Conservation (phyloP, 768 basidiomycete genomes). For the Calocera viscosa region DNA sequence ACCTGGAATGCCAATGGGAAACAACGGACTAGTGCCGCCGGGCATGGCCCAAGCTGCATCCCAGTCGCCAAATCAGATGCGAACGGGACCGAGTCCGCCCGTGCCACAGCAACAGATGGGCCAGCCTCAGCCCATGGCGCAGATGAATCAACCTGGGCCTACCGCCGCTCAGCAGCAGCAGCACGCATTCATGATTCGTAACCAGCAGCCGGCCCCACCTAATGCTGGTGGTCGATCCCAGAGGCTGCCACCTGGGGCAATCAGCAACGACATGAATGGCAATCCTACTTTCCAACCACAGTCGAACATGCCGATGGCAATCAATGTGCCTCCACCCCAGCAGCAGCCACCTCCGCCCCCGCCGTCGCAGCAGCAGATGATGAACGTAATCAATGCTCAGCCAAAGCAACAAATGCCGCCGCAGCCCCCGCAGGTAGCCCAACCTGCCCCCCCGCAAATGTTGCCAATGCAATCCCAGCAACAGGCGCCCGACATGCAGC, state of each 20-base stretch:
- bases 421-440: not conserved
- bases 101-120: not conserved
- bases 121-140: not conserved
- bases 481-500: not conserved
- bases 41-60: not conserved
- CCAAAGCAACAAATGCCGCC: not conserved
- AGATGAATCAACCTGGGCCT: not conserved
- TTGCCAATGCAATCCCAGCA: not conserved
- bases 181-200: not conserved
- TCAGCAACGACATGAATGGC: not conserved
- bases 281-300: not conserved
- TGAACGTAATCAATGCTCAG: not conserved
- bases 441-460: not conserved
- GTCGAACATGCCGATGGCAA: not conserved
- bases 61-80: not conserved
- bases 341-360: not conserved
- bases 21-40: not conserved
- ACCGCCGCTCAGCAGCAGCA: not conserved
- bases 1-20: not conserved
- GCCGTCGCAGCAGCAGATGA: not conserved
- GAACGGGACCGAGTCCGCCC: not conserved
- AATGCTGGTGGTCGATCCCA: not conserved
- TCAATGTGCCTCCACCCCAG: not conserved
- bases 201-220: not conserved
- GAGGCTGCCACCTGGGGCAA: not conserved